Conservation (phyloP, 148 eudicot species). For the Vaccinium darrowii region DNA sequence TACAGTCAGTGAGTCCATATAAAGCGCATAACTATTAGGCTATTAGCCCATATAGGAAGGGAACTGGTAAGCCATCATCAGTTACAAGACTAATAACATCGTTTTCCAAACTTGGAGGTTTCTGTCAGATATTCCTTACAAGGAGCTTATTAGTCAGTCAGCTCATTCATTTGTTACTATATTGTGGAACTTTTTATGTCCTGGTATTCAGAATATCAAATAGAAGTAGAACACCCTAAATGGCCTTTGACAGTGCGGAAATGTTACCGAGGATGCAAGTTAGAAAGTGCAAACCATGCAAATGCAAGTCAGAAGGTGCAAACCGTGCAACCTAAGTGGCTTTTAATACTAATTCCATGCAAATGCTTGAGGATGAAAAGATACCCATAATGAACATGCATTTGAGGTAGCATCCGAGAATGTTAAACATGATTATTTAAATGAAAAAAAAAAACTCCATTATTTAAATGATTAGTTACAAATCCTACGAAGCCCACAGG, state of each 20-base stretch:
- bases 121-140: neutral
- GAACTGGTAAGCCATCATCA: neutral
- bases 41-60: neutral
- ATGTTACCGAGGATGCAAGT: neutral
- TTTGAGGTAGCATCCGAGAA: neutral
- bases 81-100: neutral
- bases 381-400: neutral
- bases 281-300: neutral
- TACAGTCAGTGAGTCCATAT: neutral
- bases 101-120: neutral
- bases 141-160: neutral
- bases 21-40: too few relatives aligned
- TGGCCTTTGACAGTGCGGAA: neutral
- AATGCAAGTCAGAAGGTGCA: neutral
- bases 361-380: neutral
- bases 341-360: neutral
- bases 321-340: neutral
- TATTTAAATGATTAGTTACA: neutral
- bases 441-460: conserved; percentile 5
- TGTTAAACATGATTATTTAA: neutral
- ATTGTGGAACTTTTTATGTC: neutral
- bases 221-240: neutral
- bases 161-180: neutral
- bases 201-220: neutral
- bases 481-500: neutral